phyloP scores from a whole-genome alignment of 495 filamentous ascomycete species.

The Neurospora sp. region DNA sequence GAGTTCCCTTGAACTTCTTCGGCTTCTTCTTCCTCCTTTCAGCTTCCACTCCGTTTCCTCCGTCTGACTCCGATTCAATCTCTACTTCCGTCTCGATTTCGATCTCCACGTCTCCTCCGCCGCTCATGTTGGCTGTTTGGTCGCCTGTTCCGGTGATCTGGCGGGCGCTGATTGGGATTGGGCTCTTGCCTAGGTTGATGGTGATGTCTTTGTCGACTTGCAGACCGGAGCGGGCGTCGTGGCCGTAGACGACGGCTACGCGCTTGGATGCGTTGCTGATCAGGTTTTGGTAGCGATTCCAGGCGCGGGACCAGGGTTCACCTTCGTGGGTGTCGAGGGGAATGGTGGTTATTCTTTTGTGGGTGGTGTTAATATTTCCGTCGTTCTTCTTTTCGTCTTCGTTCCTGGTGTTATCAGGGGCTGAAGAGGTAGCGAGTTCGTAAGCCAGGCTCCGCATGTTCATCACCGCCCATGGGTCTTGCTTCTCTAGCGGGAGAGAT shows the following conservation, averaged over 20 bases:
- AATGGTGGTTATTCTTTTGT: slow-evolving; percentile 32
- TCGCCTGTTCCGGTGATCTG: neutral
- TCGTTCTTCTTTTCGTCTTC: neutral
- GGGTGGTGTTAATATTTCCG: neutral
- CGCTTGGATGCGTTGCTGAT: slow-evolving; percentile 10
- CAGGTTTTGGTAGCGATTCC: slow-evolving; percentile 28
- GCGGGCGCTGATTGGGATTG: neutral
- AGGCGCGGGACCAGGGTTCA: slow-evolving; percentile 57
- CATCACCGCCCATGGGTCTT: slow-evolving; percentile 78
- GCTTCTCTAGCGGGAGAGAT: slow-evolving; percentile 54
- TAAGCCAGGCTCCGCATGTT: slow-evolving; percentile 70
- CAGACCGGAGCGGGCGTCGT: slow-evolving; percentile 66
- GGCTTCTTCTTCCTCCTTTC: slow-evolving; percentile 1
- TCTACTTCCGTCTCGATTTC: neutral
- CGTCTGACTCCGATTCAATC: neutral
- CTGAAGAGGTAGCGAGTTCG: neutral
- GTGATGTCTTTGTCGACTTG: slow-evolving; percentile 23
- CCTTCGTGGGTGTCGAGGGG: slow-evolving; percentile 49
- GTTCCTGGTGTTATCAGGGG: neutral
- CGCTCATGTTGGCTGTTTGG: neutral
- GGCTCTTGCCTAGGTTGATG: slow-evolving; percentile 3
- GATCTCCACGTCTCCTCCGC: neutral
- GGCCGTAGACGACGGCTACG: slow-evolving; percentile 67
- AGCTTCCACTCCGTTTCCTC: neutral
- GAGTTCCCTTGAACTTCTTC: slow-evolving; percentile 10